Evolutionary conservation across 2,329 filamentous ascomycete species (phyloP), one percentile per base, ranked within the genome.

Genomic region (Westerdykella ornata): DNA sequence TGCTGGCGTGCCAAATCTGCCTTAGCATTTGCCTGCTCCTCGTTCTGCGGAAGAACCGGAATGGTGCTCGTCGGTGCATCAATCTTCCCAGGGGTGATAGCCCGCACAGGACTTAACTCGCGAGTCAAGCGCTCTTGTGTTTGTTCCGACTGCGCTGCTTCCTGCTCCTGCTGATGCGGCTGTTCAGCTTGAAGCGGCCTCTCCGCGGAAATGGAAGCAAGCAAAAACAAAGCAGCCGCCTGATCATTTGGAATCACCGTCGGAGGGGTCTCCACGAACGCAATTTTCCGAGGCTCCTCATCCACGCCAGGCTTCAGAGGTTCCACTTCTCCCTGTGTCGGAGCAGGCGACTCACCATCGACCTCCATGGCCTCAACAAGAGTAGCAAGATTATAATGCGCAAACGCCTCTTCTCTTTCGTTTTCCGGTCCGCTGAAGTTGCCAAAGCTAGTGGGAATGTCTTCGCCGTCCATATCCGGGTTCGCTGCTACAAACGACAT

Each of bases 211-310:
- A 63, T 41, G 11, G 62, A 56, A 18, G 63, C 66, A 39, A 69
- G 57, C 37, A 66, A 42, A 47, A 62, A 61, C 22, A 73, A 53
- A 17, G 66, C 64, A 19, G 59, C 46, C 4, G 69, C 69, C 38
- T 69, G 56, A 18, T 68, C 67, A 45, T 72, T 72, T 2, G 62
- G 59, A 42, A 71, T 59, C 16, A 61, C 41, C 34, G 48, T 47
- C 7, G 46, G n/a, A 44, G 11, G 45, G 9, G 14, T 7, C 16
- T 33, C 30, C 3, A 33, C 11, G n/a, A 3, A 3, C 3, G 30
- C 16, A 37, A 20, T 19, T 35, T 31, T 33, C 30, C 3, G 7
- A 2, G 16, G 30, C 30, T 14, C n/a, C 12, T 14, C 30, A 3
- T 3, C 30, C 16, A 13, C 3, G 16, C 12, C n/a, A 2, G 3